phyloP scores from a whole-genome alignment of 225 moss, liverwort and hornwort species.

The Anthoceros angustus region DNA sequence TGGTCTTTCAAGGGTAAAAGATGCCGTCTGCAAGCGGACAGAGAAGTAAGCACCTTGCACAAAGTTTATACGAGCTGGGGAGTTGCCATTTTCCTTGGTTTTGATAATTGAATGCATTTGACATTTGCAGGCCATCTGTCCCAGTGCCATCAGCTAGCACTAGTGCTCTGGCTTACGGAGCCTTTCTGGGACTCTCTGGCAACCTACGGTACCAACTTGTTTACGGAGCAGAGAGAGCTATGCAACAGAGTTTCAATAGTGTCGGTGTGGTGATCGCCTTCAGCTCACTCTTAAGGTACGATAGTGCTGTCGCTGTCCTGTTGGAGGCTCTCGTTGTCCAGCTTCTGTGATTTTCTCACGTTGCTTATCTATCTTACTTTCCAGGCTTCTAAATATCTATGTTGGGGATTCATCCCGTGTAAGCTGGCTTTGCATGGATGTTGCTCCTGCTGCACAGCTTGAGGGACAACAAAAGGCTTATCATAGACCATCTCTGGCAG shows the following conservation, averaged over 20 bases:
- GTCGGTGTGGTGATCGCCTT: slow-evolving; percentile 75
- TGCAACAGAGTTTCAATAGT: slow-evolving; percentile 70
- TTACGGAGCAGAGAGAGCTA: slow-evolving; percentile 68
- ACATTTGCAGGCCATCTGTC: slow-evolving; percentile 44
- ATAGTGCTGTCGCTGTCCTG: not conserved
- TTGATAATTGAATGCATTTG: not conserved
- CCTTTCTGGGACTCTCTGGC: slow-evolving; percentile 79
- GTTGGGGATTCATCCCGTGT: slow-evolving; percentile 4
- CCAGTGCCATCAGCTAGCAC: slow-evolving; percentile 72
- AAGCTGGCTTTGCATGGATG: slow-evolving; percentile 2
- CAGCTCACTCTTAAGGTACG: slow-evolving; percentile 62
- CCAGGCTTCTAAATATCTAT: not conserved
- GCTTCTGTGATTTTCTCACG: not conserved
- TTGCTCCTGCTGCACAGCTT: not conserved
- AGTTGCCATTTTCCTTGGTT: not conserved
- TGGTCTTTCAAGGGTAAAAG: slow-evolving; percentile 42
- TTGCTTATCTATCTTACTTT: not conserved
- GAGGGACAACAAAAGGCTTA: slow-evolving; percentile 1
- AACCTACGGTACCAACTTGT: slow-evolving; percentile 76
- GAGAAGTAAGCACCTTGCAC: slow-evolving; percentile 17
- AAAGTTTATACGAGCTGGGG: not conserved
- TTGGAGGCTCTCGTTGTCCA: not conserved
- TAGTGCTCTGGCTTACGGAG: slow-evolving; percentile 82
- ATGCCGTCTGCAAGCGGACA: slow-evolving; percentile 43
- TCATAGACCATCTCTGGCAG: slow-evolving; percentile 1